Base-by-base conservation (phyloP, 495 filamentous ascomycete genomes). In the Alectoria sarmentosa region DNA sequence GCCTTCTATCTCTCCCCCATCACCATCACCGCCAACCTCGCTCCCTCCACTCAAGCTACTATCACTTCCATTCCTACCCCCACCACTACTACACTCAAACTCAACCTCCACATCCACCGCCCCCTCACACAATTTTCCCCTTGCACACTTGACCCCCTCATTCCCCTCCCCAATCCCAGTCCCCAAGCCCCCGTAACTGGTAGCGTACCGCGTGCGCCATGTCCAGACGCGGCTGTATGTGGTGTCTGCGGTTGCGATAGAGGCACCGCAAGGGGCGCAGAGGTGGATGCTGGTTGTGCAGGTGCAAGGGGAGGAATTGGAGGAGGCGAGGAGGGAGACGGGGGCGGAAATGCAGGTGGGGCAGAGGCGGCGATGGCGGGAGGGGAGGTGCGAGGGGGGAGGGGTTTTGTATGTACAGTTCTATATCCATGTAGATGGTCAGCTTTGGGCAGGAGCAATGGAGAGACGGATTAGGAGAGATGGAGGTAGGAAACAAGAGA, bases 161-260 rank as follows among this genome's bases (percentile, higher is more conserved):
- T 89, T 84, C 62, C 91, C 92, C 70, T 95, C 91, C 49, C 91
- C 90, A 57, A 94, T 92, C 21, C 92, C 92, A 3, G 88, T 91
- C 5, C 91, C 90, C 0, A 95, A 76, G 0, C 90, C 90, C 42
- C 90, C 90, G 1, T 91, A 87, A 38, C 84, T 86, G 26, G 86
- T 85, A 56, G 86, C 85, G 76, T 95, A 96, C n/a, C 88, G 83
- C 30, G 84, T 90, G 26, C 92, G 87, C 91, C 92, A 96, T 28
- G 79, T 84, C 92, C 92, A 96, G 42, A 91, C 87, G 42, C 88
- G 86, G 46, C 82, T 77, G 74, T 96, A 96, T 37, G 86, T 88
- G 19, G 81, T 82, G 70, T 96, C 91, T 23, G 82, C 81, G 49
- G 78, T 82, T 32, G 84, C 80, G 46, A 94, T 82, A 17, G 80